phyloP scores from a whole-genome alignment of 352 stramenopile species.

The Phytophthora chlamydospora region DNA sequence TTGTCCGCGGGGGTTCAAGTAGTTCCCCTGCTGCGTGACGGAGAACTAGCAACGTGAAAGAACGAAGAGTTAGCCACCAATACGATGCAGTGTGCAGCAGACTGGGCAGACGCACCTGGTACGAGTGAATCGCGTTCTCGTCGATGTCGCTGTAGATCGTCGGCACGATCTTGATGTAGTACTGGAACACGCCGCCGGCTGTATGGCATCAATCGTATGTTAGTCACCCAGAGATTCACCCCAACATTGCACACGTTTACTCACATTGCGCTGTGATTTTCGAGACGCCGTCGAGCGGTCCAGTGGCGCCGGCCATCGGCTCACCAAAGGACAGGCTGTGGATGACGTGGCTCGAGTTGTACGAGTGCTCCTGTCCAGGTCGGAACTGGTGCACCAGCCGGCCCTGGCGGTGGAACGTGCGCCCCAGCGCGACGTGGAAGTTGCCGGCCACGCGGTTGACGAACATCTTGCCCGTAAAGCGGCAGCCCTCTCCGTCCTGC shows the following conservation, averaged over 20 bases:
- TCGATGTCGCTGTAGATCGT: slow-evolving; percentile 86
- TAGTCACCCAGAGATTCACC: background rate
- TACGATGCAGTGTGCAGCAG: background rate
- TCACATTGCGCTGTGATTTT: slow-evolving; percentile 58
- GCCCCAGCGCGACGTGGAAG: slow-evolving; percentile 84
- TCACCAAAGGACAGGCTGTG: slow-evolving; percentile 80
- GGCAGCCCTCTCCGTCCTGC: slow-evolving; percentile 81
- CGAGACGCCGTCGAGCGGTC: slow-evolving; percentile 60
- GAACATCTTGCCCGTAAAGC: slow-evolving; percentile 81
- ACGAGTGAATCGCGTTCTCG: slow-evolving; percentile 63
- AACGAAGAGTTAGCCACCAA: slow-evolving; percentile 10
- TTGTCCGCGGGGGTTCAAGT: slow-evolving; percentile 68
- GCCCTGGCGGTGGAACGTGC: slow-evolving; percentile 82
- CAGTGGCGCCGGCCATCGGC: slow-evolving; percentile 43
- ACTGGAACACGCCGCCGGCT: slow-evolving; percentile 86
- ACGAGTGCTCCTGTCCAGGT: slow-evolving; percentile 75
- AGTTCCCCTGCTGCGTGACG: slow-evolving; percentile 83
- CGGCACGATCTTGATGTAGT: slow-evolving; percentile 90
- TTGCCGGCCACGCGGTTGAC: slow-evolving; percentile 88
- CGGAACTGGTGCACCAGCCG: slow-evolving; percentile 85
- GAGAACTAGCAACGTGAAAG: slow-evolving; percentile 55
- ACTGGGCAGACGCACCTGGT: slow-evolving; percentile 50
- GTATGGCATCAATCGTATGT: slow-evolving; percentile 10
- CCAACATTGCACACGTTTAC: slow-evolving; percentile 3
- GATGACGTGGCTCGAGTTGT: slow-evolving; percentile 83